Conservation (phyloP, 2,329 filamentous ascomycete genomes). For the Tetracladium maxilliforme region DNA sequence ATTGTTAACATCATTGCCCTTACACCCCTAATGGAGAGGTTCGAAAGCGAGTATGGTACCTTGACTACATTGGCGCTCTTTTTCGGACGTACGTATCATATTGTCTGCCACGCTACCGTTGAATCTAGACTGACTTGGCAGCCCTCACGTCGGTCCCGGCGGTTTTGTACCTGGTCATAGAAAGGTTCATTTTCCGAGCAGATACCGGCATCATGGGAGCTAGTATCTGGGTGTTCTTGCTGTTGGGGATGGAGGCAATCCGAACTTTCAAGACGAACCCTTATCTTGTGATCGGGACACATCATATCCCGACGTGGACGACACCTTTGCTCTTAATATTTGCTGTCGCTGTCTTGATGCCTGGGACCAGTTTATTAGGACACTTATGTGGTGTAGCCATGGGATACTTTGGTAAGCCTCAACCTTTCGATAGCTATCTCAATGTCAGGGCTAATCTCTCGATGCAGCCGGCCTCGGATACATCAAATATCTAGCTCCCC, state of each 20-base stretch:
- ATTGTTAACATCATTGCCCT: constrained; percentile 68
- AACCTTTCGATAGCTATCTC: neutral
- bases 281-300: constrained; percentile 46
- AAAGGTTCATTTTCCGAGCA: constrained; percentile 54
- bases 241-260: constrained; percentile 74
- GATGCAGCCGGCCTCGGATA: constrained; percentile 66
- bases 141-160: constrained; percentile 73
- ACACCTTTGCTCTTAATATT: constrained; percentile 68
- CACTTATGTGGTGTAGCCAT: constrained; percentile 73
- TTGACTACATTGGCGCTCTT: constrained; percentile 78
- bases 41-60: constrained; percentile 86
- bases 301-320: constrained; percentile 80
- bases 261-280: constrained; percentile 75
- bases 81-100: constrained; percentile 60
- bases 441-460: constrained; percentile 5
- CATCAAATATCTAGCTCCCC: constrained; percentile 77
- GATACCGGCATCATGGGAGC: constrained; percentile 70
- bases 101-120: neutral
- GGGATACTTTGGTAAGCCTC: constrained; percentile 66
- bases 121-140: constrained; percentile 14
- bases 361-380: constrained; percentile 70
- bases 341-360: constrained; percentile 62
- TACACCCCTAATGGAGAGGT: constrained; percentile 80
- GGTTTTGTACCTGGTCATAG: constrained; percentile 63
- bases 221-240: constrained; percentile 84